Evolutionary conservation across 345 rosid genomes (phyloP).

Genomic region (Acer negundo): DNA sequence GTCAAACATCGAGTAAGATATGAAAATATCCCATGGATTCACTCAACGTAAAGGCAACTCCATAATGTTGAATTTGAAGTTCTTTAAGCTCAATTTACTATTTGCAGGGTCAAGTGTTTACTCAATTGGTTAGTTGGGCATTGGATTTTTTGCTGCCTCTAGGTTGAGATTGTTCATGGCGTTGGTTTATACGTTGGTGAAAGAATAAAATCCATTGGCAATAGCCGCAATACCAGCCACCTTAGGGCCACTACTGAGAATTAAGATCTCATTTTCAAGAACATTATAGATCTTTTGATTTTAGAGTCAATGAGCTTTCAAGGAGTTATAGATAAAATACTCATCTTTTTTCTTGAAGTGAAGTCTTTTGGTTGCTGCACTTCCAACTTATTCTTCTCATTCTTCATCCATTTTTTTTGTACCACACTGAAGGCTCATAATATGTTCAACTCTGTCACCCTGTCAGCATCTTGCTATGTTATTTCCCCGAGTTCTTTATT

Average conservation of each 20-base stretch:
- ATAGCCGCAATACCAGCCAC: neutral
- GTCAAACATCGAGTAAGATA: neutral
- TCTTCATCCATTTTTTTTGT: neutral
- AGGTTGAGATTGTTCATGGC: neutral
- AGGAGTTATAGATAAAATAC: neutral
- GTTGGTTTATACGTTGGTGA: neutral
- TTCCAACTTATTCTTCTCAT: neutral
- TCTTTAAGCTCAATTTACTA: conserved; percentile 2
- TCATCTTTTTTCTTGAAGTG: neutral
- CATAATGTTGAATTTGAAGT: conserved; percentile 5
- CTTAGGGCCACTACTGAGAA: neutral
- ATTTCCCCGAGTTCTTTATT: neutral
- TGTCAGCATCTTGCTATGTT: neutral
- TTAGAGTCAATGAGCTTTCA: no score
- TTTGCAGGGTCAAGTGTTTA: neutral
- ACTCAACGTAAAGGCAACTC: conserved; percentile 1
- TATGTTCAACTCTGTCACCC: neutral
- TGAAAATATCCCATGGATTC: neutral
- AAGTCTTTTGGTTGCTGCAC: conserved; percentile 1
- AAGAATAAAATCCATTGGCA: neutral
- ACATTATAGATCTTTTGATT: neutral
- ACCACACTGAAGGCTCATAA: neutral
- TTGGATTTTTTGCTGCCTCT: neutral
- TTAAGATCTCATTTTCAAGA: neutral
- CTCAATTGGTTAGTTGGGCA: neutral